Evolutionary conservation across 306 rosid genomes (phyloP).

Genomic region (Lathyrus sativus): DNA sequence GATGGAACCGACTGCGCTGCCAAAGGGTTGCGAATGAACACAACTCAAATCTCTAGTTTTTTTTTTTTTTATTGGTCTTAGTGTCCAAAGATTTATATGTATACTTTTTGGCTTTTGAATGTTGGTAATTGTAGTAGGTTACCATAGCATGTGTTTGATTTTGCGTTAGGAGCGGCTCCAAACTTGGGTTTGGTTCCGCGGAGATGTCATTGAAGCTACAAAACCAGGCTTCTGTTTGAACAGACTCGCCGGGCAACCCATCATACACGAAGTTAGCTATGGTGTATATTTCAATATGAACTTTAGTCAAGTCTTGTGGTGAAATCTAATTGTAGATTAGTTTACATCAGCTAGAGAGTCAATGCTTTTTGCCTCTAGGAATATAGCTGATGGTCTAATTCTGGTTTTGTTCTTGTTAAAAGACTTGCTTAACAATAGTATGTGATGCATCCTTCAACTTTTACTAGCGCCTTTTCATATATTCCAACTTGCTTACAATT

Average conservation of each 20-base stretch:
- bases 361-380: constrained; percentile 22
- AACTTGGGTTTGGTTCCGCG: not conserved
- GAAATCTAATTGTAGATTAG: constrained; percentile 42
- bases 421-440: constrained; percentile 18
- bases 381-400: constrained; percentile 17
- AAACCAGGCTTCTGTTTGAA: not conserved
- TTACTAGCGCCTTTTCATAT: not conserved
- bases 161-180: not conserved
- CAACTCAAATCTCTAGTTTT: not conserved
- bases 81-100: constrained; percentile 18
- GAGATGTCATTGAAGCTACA: not conserved
- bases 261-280: constrained; percentile 1
- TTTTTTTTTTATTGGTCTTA: not conserved
- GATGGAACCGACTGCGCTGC: not conserved
- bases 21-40: too few relatives aligned
- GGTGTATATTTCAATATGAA: constrained; percentile 37
- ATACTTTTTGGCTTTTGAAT: constrained; percentile 35
- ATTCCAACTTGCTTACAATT: not conserved
- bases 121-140: constrained; percentile 16
- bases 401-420: not conserved
- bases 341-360: constrained; percentile 29
- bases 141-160: not conserved
- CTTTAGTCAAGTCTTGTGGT: constrained; percentile 29
- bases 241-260: not conserved
- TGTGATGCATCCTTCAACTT: not conserved